Evolutionary conservation across 2,329 filamentous ascomycete genomes (phyloP).

Genomic region (Sporothrix schenckii): DNA sequence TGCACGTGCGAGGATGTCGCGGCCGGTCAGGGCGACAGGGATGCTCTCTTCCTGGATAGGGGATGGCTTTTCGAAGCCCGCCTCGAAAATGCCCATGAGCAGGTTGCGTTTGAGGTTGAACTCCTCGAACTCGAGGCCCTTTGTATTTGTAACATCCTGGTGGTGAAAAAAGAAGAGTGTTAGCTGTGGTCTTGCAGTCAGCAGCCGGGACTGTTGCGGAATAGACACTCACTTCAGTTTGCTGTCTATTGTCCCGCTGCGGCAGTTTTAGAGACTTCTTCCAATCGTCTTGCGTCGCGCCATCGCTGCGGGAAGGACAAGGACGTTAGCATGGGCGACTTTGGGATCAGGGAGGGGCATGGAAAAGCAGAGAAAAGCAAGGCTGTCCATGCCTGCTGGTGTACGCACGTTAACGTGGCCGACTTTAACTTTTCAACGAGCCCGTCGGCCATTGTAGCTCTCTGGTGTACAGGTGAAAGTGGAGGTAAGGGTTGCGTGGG

Average conservation of each 20-base stretch:
- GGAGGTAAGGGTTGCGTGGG: neutral
- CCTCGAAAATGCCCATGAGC: conserved; percentile 99
- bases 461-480: conserved; percentile 30
- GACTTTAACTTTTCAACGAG: conserved; percentile 59
- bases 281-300: conserved; percentile 65
- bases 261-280: conserved; percentile 73
- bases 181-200: neutral
- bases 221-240: conserved; percentile 54
- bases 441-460: conserved; percentile 49
- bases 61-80: conserved; percentile 97
- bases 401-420: conserved; percentile 50
- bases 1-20: conserved; percentile 92
- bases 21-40: conserved; percentile 89
- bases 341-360: neutral
- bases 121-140: conserved; percentile 96
- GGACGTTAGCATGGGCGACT: neutral
- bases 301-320: conserved; percentile 49
- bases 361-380: neutral
- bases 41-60: conserved; percentile 99
- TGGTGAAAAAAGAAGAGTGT: neutral
- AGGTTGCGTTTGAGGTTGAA: conserved; percentile 93
- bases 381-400: neutral
- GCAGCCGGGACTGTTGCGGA: no score
- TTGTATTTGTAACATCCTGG: conserved; percentile 90
- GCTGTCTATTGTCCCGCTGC: conserved; percentile 72